These are phyloP conservation scores for Lipomyces spencermartinsiae DNA, from an alignment of 805 yeast genomes.

Conservation along the genomic window DNA sequence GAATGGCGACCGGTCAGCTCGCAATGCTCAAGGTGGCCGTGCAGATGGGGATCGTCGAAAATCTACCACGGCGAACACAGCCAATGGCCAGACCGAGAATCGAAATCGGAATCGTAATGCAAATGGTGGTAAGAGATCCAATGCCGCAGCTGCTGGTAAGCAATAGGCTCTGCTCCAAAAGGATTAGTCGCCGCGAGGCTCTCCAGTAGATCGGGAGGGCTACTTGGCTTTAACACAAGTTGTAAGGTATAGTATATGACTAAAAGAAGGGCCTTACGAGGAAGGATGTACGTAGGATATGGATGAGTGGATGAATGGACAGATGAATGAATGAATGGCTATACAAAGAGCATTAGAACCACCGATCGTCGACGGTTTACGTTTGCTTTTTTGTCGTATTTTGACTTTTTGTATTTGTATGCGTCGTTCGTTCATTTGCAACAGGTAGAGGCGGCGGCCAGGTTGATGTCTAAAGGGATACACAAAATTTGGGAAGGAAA, in stretches of 20 bases:
- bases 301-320: neutral
- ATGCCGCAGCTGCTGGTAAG: slow-evolving; percentile 2
- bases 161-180: neutral
- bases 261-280: too few species aligned
- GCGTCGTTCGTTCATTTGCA: neutral
- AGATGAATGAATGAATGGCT: neutral
- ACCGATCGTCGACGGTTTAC: neutral
- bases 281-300: too few species aligned
- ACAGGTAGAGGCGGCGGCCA: neutral
- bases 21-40: slow-evolving; percentile 9
- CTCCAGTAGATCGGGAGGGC: neutral
- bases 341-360: neutral
- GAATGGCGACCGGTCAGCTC: neutral
- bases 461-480: slow-evolving; percentile 3
- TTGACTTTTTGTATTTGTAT: neutral
- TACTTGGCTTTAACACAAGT: neutral
- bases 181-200: neutral
- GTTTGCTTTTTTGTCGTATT: neutral
- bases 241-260: too few species aligned
- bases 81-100: slow-evolving; percentile 3
- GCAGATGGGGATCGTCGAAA: neutral
- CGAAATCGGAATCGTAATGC: slow-evolving; percentile 9
- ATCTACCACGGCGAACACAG: neutral
- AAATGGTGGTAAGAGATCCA: neutral
- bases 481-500: slow-evolving; percentile 7